These are phyloP conservation scores for Geotrichum macrosporum DNA, from an alignment of 1,139 yeast species.

Conservation along the genomic window DNA sequence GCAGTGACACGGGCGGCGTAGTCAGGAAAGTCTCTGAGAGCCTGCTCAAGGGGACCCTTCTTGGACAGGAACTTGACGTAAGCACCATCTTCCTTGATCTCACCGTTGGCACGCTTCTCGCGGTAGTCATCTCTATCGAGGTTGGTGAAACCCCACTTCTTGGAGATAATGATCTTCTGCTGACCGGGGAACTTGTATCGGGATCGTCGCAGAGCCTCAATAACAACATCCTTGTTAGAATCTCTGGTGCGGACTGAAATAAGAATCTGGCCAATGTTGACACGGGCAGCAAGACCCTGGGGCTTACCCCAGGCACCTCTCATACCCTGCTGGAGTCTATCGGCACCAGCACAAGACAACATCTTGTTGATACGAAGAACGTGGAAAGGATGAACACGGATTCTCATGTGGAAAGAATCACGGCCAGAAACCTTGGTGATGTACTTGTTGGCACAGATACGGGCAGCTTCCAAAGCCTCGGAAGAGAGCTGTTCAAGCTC, in stretches of 20 bases:
- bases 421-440: constrained; percentile 96
- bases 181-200: constrained; percentile 99
- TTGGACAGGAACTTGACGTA: constrained; percentile 96
- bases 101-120: constrained; percentile 91
- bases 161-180: constrained; percentile 97
- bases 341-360: constrained; percentile 99
- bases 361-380: constrained; percentile 99
- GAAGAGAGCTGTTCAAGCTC: constrained; percentile 98
- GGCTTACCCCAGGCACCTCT: constrained; percentile 99
- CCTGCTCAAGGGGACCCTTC: constrained; percentile 91
- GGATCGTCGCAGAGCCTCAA: constrained; percentile 99
- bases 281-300: constrained; percentile 99
- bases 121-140: constrained; percentile 96
- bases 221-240: constrained; percentile 92
- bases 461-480: constrained; percentile 99
- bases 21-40: constrained; percentile 95
- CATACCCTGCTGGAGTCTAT: constrained; percentile 99
- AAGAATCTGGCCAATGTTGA: constrained; percentile 95
- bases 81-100: constrained; percentile 99
- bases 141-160: constrained; percentile 99
- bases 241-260: constrained; percentile 99
- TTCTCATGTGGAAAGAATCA: constrained; percentile 99
- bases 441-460: constrained; percentile 99
- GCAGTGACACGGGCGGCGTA: constrained; percentile 43
- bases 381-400: constrained; percentile 99